Evolutionary conservation across 805 yeast genomes (phyloP).

Genomic region (Sporopachydermia lactativora): DNA sequence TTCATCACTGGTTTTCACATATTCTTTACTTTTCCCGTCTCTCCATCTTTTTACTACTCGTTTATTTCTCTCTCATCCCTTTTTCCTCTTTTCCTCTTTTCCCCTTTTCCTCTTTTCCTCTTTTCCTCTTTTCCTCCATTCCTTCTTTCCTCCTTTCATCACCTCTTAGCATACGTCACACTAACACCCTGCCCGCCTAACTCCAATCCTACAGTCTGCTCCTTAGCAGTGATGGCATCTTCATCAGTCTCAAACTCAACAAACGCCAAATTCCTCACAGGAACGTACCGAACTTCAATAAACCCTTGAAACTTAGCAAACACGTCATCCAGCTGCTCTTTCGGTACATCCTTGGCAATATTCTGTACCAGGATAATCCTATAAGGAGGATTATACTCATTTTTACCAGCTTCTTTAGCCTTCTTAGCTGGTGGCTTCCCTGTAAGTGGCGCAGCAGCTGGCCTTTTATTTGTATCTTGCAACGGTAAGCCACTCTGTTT

Average conservation of each 20-base stretch:
- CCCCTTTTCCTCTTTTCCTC: too few species aligned
- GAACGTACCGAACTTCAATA: slow-evolving; percentile 50
- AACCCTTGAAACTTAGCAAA: slow-evolving; percentile 48
- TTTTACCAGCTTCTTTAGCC: slow-evolving; percentile 6
- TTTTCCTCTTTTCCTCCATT: too few species aligned
- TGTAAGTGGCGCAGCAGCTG: slow-evolving; percentile 12
- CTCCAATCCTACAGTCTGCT: slow-evolving; percentile 14
- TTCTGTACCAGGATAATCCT: slow-evolving; percentile 54
- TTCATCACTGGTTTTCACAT: too few species aligned
- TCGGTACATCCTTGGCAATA: slow-evolving; percentile 31
- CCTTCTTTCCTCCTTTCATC: too few species aligned
- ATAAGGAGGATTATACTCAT: slow-evolving; percentile 43
- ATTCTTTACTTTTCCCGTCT: too few species aligned
- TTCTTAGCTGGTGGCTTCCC: slow-evolving; percentile 10
- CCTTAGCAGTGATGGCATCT: slow-evolving; percentile 31
- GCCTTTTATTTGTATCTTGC: slow-evolving; percentile 7
- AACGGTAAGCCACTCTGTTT: slow-evolving; percentile 12
- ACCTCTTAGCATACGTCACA: slow-evolving; percentile 22
- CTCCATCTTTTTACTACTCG: too few species aligned
- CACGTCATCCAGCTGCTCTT: slow-evolving; percentile 25
- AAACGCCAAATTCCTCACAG: slow-evolving; percentile 59
- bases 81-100: too few species aligned
- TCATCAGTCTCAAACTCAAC: slow-evolving; percentile 55
- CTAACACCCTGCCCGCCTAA: slow-evolving; percentile 14
- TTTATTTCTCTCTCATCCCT: too few species aligned